A percentile compares a stretch with the other conserved stretches of the same genome.
Conservation (phyloP, 2,329 filamentous ascomycete genomes). For the Colletotrichum sp. region DNA sequence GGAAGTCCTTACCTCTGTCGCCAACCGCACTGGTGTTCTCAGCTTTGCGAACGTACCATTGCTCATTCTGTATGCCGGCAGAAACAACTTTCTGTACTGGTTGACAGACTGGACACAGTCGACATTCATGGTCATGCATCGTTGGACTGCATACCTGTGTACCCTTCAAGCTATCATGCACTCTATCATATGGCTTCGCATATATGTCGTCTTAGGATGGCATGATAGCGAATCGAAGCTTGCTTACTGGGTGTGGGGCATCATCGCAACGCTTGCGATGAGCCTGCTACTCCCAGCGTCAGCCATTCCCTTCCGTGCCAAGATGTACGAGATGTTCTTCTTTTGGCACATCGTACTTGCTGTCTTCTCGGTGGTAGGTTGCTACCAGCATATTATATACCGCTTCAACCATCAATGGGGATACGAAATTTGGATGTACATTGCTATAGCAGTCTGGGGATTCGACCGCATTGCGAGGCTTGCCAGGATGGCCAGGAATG, state of each 20-base stretch:
- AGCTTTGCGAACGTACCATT: constrained; percentile 36
- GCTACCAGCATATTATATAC: constrained; percentile 41
- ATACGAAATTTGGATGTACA: constrained; percentile 48
- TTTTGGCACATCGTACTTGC: constrained; percentile 42
- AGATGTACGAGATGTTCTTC: constrained; percentile 46
- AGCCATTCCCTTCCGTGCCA: constrained; percentile 34
- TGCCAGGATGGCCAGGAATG: constrained; percentile 39
- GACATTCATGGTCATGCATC: constrained; percentile 49
- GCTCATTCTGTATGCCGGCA: constrained; percentile 39
- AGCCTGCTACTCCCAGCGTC: constrained; percentile 33
- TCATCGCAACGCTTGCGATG: constrained; percentile 38
- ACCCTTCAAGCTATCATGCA: constrained; percentile 46
- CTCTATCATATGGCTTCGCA: constrained; percentile 35
- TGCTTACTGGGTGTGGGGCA: constrained; percentile 46
- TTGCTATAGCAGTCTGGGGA: constrained; percentile 30
- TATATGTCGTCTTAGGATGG: constrained; percentile 31
- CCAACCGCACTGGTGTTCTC: constrained; percentile 39
- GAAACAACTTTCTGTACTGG: constrained; percentile 48
- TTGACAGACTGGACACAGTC: constrained; percentile 47
- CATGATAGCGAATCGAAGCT: constrained; percentile 29
- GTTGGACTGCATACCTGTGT: constrained; percentile 46
- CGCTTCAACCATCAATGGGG: constrained; percentile 39
- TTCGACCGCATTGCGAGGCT: constrained; percentile 50
- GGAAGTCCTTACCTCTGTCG: constrained; percentile 30
- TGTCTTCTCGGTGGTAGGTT: constrained; percentile 42